These are phyloP conservation scores for Exophiala oligosperma DNA, from an alignment of 2,329 filamentous ascomycete species.

Conservation along the genomic window DNA sequence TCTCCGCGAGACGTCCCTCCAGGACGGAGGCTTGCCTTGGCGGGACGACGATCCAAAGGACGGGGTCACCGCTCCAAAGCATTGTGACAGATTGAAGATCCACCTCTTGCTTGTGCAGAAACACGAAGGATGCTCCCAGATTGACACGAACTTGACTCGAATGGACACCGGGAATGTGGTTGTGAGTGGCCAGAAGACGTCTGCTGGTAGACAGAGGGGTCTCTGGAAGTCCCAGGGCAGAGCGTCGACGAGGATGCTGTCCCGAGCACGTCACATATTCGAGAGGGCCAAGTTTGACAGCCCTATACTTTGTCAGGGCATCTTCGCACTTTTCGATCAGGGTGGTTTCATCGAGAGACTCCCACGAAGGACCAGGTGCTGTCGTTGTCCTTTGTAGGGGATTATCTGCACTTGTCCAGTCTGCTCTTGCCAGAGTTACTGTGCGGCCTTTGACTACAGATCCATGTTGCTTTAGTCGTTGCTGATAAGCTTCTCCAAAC, in stretches of 20 bases:
- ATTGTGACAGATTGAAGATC: constrained; percentile 5
- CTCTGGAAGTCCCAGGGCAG: not conserved
- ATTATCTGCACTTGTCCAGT: not conserved
- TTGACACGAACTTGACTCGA: not conserved
- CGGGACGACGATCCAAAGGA: constrained; percentile 2
- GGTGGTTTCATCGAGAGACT: not conserved
- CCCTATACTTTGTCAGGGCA: not conserved
- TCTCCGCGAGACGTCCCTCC: not conserved
- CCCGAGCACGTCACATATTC: not conserved
- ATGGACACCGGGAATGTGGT: constrained; percentile 2
- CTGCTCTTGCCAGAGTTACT: not conserved
- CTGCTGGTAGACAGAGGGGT: not conserved
- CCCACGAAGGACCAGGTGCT: not conserved
- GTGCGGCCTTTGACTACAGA: not conserved
- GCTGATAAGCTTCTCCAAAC: not conserved
- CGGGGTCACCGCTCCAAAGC: not conserved
- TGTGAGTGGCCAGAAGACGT: not conserved
- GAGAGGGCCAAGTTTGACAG: not conserved
- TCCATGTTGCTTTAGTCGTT: not conserved
- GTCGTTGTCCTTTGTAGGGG: not conserved
- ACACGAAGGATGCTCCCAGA: constrained; percentile 2
- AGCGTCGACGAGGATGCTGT: not conserved
- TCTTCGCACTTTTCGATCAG: not conserved
- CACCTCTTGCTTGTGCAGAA: constrained; percentile 3
- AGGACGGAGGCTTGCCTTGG: constrained; percentile 3